Base-by-base conservation (phyloP, 306 rosid genomes). In the Medicago lupulina region DNA sequence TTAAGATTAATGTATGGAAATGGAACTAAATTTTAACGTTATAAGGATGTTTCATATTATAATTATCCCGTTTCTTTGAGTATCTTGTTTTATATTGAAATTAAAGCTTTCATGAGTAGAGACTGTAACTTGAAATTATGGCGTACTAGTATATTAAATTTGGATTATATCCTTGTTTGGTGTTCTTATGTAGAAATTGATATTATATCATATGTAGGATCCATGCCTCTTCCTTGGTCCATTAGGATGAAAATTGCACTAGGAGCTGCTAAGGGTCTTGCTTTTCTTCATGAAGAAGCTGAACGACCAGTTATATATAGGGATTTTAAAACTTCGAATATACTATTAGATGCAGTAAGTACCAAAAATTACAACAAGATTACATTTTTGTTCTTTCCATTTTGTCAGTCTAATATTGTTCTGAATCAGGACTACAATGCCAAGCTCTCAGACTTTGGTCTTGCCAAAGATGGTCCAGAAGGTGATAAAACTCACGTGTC, bases 221-320 rank as follows among this genome's bases (percentile, higher is more conserved):
- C 98, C 66, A 68, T 94, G 80, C 98, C 98, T 74, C 98, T 94
- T 84, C 98, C 98, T 5, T 94, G 98, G 98, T 87, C 96, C 78
- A 91, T 94, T 61, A 88, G 98, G 84, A 89, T 94, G 96, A 94
- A 90, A 84, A 94, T 94, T 85, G 98, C 98, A 18, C 86, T 91
- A 51, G 98, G 98, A 81, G 98, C 98, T 73, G 98, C 98, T 1
- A 91, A 81, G 79, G 98, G 98, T 76, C 97, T 94, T 62, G 88
- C 98, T 87, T 94, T 94, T 83, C 98, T 94, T 81, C 98, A 94
- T 0, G 97, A 90, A 84, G 98, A 94, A 85, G 97, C 98, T n/a
- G 90, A 90, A 83, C 84, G 97, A 43, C 97, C 97, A 6, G 97
- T 94, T 11, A 94, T 94, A 76, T 94, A 94, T 70, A 90, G 98